Evolutionary conservation across 1,284 basidiomycete genomes (phyloP).

Genomic region (Cutaneotrichosporon sp.): DNA sequence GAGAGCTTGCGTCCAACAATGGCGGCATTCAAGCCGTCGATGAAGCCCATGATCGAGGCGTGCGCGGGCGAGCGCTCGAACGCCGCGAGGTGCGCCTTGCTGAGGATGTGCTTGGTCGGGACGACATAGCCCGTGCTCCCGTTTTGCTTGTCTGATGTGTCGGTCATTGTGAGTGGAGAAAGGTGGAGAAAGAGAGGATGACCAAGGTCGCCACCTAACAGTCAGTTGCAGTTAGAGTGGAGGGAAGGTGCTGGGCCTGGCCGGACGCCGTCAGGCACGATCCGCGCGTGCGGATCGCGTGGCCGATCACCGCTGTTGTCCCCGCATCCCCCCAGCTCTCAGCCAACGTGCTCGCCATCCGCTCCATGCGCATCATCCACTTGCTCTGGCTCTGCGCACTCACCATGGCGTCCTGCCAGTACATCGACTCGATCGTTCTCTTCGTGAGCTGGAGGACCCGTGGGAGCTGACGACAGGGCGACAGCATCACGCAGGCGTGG

Average conservation of each 20-base stretch:
- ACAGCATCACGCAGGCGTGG: constrained; percentile 51
- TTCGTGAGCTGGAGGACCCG: constrained; percentile 45
- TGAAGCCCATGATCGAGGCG: constrained; percentile 68
- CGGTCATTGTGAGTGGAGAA: neutral
- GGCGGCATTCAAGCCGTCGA: constrained; percentile 73
- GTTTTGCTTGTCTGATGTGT: neutral
- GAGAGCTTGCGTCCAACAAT: constrained; percentile 77
- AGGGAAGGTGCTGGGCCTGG: neutral
- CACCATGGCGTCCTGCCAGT: constrained; percentile 41
- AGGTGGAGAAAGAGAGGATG: neutral
- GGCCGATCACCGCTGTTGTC: neutral
- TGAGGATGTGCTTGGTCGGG: constrained; percentile 73
- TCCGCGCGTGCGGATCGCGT: neutral
- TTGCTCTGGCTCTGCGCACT: neutral
- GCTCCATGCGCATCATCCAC: constrained; percentile 5
- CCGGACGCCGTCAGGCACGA: neutral
- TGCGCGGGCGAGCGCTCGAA: constrained; percentile 79
- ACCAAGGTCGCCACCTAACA: neutral
- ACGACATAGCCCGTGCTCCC: constrained; percentile 23
- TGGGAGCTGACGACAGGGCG: constrained; percentile 36
- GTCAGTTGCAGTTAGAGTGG: too few species aligned
- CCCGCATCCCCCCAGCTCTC: neutral
- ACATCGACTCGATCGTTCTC: constrained; percentile 48
- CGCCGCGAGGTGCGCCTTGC: constrained; percentile 73
- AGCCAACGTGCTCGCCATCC: neutral